Conservation (phyloP, 495 filamentous ascomycete genomes). For the Aspergillus indologenus region DNA sequence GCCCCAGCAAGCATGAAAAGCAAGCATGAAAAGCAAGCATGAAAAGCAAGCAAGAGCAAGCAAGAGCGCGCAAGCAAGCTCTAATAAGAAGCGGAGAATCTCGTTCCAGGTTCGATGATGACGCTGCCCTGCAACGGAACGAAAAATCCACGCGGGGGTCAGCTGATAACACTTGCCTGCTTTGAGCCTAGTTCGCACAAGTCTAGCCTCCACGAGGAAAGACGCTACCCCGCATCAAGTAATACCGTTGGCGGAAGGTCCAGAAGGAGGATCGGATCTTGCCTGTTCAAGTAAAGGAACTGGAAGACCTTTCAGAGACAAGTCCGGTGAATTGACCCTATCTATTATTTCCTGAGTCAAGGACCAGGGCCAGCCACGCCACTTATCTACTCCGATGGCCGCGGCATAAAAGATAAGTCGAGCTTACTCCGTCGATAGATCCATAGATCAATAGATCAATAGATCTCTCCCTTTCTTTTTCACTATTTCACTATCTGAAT, state of each 20-base stretch:
- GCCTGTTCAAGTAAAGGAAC: background rate
- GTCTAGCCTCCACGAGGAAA: slow-evolving; percentile 15
- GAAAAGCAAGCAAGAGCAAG: background rate
- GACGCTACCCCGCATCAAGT: slow-evolving; percentile 26
- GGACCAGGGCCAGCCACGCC: too few species aligned
- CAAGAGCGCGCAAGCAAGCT: background rate
- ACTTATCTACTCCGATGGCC: too few species aligned
- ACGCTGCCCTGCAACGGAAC: slow-evolving; percentile 4
- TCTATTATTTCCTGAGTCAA: background rate
- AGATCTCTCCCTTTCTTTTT: too few species aligned
- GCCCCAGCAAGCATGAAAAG: background rate
- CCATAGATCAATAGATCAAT: background rate
- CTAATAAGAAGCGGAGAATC: background rate
- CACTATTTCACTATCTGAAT: too few species aligned
- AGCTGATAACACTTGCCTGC: slow-evolving; percentile 20
- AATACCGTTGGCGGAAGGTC: slow-evolving; percentile 17
- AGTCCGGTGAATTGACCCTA: background rate
- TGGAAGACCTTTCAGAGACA: background rate
- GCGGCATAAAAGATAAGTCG: background rate
- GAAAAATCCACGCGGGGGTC: slow-evolving; percentile 25
- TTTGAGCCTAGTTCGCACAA: slow-evolving; percentile 11
- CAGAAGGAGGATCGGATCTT: slow-evolving; percentile 9
- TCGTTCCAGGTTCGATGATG: background rate
- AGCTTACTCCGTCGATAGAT: background rate
- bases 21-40: background rate